phyloP scores from a whole-genome alignment of 345 rosid genomes.

The Camelina neglecta region DNA sequence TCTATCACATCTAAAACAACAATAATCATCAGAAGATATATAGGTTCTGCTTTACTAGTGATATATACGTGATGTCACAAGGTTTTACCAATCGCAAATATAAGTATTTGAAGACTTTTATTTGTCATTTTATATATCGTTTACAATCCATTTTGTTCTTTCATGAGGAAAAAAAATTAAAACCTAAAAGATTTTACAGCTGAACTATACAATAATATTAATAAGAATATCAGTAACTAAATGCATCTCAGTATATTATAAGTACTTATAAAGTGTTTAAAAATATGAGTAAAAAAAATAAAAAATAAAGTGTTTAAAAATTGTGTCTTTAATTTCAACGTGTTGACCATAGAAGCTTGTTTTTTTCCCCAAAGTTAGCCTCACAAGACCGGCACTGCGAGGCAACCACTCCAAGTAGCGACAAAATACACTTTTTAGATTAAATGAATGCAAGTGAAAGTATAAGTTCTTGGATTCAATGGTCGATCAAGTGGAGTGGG shows the following conservation, averaged over 20 bases:
- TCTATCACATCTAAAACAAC: not conserved
- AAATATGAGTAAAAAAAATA: not conserved
- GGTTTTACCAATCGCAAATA: not conserved
- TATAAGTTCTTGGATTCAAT: not conserved
- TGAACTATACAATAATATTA: not conserved
- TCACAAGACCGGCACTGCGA: conserved; percentile 40
- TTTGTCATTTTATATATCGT: not conserved
- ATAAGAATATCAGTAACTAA: not conserved
- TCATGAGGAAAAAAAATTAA: not conserved
- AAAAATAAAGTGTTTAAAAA: not conserved
- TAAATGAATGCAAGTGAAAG: conserved; percentile 11
- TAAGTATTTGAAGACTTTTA: not conserved
- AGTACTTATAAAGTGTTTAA: not conserved
- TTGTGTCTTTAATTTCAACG: not conserved
- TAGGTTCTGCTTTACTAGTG: not conserved
- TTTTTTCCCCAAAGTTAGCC: conserved; percentile 12
- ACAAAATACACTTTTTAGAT: conserved; percentile 33
- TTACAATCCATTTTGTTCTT: not conserved
- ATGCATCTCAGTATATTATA: not conserved
- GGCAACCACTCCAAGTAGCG: conserved; percentile 18
- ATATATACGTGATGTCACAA: not conserved
- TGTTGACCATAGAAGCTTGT: conserved; percentile 15
- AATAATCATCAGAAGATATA: conserved; percentile 15
- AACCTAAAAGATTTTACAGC: not conserved
- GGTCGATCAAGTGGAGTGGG: conserved; percentile 5